Evolutionary conservation across 78 protist genomes (phyloP).

Genomic region (Dictyostelium purpureum): DNA sequence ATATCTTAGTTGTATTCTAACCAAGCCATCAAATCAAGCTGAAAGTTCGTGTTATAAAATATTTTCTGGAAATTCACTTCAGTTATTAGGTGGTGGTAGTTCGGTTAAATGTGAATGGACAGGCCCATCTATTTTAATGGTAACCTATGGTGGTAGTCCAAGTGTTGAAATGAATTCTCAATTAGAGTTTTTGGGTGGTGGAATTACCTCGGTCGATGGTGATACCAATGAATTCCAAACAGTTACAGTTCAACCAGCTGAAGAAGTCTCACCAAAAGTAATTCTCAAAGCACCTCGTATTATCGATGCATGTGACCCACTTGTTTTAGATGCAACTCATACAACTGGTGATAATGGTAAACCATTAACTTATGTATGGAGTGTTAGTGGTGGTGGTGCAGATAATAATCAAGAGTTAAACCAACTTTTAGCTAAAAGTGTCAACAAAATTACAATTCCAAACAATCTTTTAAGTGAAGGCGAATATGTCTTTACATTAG

Average conservation of each 20-base stretch:
- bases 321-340: slow-evolving; percentile 19
- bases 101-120: neutral
- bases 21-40: neutral
- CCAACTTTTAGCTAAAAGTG: neutral
- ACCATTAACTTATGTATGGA: slow-evolving; percentile 11
- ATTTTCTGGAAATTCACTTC: neutral
- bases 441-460: neutral
- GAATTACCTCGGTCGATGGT: slow-evolving; percentile 25
- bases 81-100: neutral
- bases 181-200: slow-evolving; percentile 22
- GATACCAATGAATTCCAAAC: slow-evolving; percentile 6
- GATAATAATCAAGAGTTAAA: neutral
- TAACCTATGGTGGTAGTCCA: neutral
- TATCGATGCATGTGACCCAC: slow-evolving; percentile 21
- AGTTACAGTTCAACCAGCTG: slow-evolving; percentile 2
- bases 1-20: neutral
- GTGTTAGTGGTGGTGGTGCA: neutral
- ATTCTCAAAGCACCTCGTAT: slow-evolving; percentile 25
- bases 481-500: neutral
- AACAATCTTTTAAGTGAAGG: neutral
- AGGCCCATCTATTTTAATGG: neutral
- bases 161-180: neutral
- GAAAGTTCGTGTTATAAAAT: neutral
- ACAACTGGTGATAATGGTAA: slow-evolving; percentile 26
- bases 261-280: neutral